Evolutionary conservation across 495 filamentous ascomycete genomes (phyloP), one percentile per base, ranked within the genome.

Genomic region (Lophiostoma macrostomum): DNA sequence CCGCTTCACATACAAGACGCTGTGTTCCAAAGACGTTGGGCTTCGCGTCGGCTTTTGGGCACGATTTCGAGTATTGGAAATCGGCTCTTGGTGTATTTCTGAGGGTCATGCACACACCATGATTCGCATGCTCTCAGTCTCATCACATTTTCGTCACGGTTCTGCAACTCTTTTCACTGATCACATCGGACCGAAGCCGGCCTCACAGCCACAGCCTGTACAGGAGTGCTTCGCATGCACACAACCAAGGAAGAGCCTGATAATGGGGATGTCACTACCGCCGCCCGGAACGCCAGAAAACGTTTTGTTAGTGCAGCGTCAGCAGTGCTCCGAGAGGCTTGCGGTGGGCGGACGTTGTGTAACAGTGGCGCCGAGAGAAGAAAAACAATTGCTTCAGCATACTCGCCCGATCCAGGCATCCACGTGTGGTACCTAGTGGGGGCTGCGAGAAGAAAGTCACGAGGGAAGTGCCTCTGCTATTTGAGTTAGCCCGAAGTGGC

Each of bases 221-320:
- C n/a, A n/a, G n/a, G n/a, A n/a, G n/a, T n/a, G n/a, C n/a, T n/a
- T n/a, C n/a, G n/a, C n/a, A n/a, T n/a, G n/a, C n/a, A n/a, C n/a
- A n/a, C n/a, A n/a, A 11, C 16, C 44, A 34, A 48, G 44, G 44
- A 48, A 48, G 19, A 45, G 19, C 44, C 44, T 13, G 34, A 31
- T 35, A 13, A 14, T 16, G 16, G 30, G 44, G 13, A 31, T 13
- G n/a, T 5, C 12, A 13, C 32, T 13, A 14, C 19, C 4, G 5
- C n/a, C 5, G 14, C 12, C 34, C 18, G 7, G 19, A 36, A 1
- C 7, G 29, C 16, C 24, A 8, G 20, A 16, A 23, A n/a, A 27
- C 25, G 32, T 39, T n/a, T 32, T 39, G 24, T 5, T 16, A 50
- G 24, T 13, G 5, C 28, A 24, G 46, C 20, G 13, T 16, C 38